phyloP scores from a whole-genome alignment of 805 yeast genomes.

The Yamadazyma sp. region DNA sequence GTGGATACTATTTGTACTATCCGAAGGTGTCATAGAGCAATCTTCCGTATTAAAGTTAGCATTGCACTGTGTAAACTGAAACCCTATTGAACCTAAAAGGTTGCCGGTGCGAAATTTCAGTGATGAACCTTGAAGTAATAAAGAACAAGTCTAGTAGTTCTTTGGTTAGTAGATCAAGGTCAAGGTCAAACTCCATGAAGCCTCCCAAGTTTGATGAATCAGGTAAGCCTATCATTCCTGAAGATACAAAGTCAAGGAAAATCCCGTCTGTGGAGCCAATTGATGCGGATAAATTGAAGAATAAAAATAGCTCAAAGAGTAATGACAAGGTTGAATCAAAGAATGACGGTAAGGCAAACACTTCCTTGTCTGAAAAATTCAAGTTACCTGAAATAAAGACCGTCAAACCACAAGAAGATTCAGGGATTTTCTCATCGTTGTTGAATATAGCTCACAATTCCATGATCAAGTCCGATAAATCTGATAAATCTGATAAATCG shows the following conservation, averaged over 20 bases:
- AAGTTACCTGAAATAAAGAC: neutral
- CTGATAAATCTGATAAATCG: neutral
- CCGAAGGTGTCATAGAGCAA: too few relatives aligned
- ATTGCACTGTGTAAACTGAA: neutral
- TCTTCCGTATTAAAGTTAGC: too few relatives aligned
- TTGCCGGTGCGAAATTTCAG: neutral
- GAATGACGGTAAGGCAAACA: neutral
- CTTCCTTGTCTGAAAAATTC: neutral
- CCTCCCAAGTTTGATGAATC: neutral
- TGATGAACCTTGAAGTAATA: conserved; percentile 7
- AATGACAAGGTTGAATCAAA: too few relatives aligned
- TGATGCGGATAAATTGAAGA: too few relatives aligned
- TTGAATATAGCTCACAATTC: conserved; percentile 48
- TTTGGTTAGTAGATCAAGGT: conserved; percentile 6
- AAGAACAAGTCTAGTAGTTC: conserved; percentile 6
- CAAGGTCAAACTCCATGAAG: conserved; percentile 6
- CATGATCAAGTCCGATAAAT: conserved; percentile 22
- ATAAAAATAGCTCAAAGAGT: too few relatives aligned
- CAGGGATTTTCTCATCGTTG: conserved; percentile 43
- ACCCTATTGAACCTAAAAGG: neutral
- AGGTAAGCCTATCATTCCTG: conserved; percentile 1
- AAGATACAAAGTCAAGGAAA: too few relatives aligned
- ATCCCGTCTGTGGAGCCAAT: too few relatives aligned
- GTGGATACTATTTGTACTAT: too few relatives aligned
- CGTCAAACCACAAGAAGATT: neutral